phyloP scores from a whole-genome alignment of 148 eudicot genomes.

The Rhododendron molle region DNA sequence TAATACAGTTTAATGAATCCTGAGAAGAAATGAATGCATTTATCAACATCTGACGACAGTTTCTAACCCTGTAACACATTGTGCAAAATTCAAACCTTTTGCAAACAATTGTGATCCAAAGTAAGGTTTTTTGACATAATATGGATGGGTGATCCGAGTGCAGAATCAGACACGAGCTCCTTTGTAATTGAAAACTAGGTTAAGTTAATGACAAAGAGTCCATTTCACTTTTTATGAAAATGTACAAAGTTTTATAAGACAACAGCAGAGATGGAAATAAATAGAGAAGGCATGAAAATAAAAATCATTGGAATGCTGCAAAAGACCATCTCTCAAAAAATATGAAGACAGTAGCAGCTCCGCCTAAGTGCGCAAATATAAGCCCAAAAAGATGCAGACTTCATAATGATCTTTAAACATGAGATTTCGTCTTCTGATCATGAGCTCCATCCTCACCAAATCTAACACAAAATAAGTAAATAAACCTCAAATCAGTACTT shows the following conservation, averaged over 20 bases:
- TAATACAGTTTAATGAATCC: not conserved
- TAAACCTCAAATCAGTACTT: not conserved
- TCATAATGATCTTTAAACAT: not conserved
- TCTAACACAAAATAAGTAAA: not conserved
- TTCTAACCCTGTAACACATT: not conserved
- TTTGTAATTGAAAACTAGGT: too few species aligned
- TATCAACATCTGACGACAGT: not conserved
- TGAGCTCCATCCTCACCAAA: not conserved
- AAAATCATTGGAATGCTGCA: not conserved
- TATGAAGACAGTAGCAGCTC: not conserved
- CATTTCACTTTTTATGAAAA: not conserved
- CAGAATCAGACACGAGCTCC: too few species aligned
- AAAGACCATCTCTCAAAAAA: not conserved
- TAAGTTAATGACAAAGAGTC: too few species aligned
- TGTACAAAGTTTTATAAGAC: not conserved
- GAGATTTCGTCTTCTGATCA: slow-evolving; percentile 2
- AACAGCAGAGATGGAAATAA: not conserved
- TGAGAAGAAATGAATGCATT: not conserved
- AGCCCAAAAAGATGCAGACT: not conserved
- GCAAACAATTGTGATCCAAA: not conserved
- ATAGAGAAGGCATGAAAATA: not conserved
- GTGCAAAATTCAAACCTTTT: not conserved
- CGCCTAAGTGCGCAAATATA: not conserved
- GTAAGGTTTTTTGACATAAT: not conserved
- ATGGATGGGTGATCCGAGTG: not conserved